phyloP scores from a whole-genome alignment of 805 yeast genomes.

The Saturnispora halmiae region DNA sequence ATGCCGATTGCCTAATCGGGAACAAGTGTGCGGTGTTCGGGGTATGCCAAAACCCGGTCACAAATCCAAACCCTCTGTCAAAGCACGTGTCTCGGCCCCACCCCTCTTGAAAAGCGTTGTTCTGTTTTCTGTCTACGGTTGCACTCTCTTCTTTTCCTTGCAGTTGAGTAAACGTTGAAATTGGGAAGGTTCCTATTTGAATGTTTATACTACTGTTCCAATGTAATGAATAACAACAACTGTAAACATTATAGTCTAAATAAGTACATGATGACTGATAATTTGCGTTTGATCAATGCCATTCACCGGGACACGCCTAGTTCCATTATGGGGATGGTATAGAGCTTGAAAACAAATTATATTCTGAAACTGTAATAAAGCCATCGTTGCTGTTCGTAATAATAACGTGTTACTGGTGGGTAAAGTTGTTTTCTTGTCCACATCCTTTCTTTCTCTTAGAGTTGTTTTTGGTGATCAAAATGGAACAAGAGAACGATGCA shows the following conservation, averaged over 20 bases:
- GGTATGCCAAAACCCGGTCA: slow-evolving; percentile 3
- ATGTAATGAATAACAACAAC: too few relatives aligned
- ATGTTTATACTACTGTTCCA: not conserved
- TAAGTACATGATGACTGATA: slow-evolving; percentile 24
- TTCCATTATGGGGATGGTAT: slow-evolving; percentile 21
- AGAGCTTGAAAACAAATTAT: slow-evolving; percentile 30
- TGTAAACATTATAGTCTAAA: not conserved
- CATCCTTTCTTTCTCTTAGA: too few relatives aligned
- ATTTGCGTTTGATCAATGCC: slow-evolving; percentile 31
- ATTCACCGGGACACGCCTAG: slow-evolving; percentile 27
- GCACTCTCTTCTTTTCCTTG: too few relatives aligned
- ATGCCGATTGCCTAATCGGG: too few relatives aligned
- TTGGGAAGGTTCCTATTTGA: not conserved
- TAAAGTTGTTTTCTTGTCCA: too few relatives aligned
- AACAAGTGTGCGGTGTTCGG: slow-evolving; percentile 9
- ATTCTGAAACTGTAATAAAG: slow-evolving; percentile 12
- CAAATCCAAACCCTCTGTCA: not conserved
- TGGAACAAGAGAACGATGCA: slow-evolving; percentile 45
- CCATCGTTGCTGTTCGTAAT: too few relatives aligned
- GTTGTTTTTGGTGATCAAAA: too few relatives aligned
- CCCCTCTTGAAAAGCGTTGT: too few relatives aligned
- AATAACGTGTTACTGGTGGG: too few relatives aligned
- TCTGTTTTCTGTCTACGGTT: too few relatives aligned
- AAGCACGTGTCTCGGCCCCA: slow-evolving; percentile 10
- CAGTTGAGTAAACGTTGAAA: too few relatives aligned